A percentile compares a stretch with the other conserved stretches of the same genome.
Evolutionary conservation across 768 basidiomycete genomes (phyloP).

Genomic region (Lactarius indigo): DNA sequence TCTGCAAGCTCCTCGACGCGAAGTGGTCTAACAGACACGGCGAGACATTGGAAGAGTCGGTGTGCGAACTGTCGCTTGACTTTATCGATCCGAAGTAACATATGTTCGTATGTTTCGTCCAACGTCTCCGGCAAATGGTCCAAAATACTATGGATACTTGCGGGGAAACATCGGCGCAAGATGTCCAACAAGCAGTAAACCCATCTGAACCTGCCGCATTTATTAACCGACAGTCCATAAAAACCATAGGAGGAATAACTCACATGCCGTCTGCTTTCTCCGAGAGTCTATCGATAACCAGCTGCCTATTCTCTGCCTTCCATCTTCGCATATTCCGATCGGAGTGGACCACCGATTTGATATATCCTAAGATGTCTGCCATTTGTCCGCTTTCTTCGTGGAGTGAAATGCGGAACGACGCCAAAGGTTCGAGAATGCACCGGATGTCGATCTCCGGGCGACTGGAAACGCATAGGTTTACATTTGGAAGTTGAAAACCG

Average conservation of each 20-base stretch:
- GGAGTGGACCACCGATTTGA: too few relatives aligned
- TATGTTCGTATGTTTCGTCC: not conserved
- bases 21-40: constrained; percentile 3
- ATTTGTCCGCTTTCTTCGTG: too few relatives aligned
- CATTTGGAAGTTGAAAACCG: too few relatives aligned
- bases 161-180: not conserved
- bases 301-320: not conserved
- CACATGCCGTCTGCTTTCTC: constrained; percentile 6
- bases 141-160: not conserved
- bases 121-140: not conserved
- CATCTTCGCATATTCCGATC: not conserved
- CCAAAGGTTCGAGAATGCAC: too few relatives aligned
- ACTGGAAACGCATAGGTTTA: too few relatives aligned
- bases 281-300: not conserved
- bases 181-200: not conserved
- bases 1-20: constrained; percentile 3
- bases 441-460: too few relatives aligned
- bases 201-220: constrained; percentile 3
- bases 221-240: not conserved
- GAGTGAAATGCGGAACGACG: too few relatives aligned
- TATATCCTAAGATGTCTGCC: too few relatives aligned
- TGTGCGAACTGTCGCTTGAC: constrained; percentile 1
- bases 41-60: constrained; percentile 5
- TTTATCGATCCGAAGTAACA: not conserved
- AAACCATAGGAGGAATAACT: not conserved